Conservation (phyloP, 768 basidiomycete species). For the Serpula lacrymans region DNA sequence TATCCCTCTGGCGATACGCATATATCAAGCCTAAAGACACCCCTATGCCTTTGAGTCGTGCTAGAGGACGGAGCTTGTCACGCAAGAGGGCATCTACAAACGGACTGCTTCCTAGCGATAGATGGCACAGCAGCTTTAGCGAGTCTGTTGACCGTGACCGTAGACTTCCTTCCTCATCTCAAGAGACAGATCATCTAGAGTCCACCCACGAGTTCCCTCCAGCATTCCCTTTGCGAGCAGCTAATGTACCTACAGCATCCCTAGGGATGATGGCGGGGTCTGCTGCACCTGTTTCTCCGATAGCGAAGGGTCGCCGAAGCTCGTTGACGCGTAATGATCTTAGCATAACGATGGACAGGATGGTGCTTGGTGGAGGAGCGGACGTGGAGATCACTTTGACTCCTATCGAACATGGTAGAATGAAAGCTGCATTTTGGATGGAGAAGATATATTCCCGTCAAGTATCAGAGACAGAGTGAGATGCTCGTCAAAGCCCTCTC, state of each 20-base stretch:
- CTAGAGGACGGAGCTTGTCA: conserved; percentile 18
- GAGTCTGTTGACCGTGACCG: conserved; percentile 32
- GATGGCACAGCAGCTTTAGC: conserved; percentile 35
- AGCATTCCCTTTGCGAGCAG: conserved; percentile 25
- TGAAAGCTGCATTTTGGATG: conserved; percentile 75
- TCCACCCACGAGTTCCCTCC: conserved; percentile 30
- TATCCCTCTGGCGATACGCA: conserved; percentile 73
- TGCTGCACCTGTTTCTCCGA: conserved; percentile 42
- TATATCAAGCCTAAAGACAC: conserved; percentile 60
- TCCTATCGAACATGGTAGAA: conserved; percentile 56
- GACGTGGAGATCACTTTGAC: conserved; percentile 40
- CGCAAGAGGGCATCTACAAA: conserved; percentile 42
- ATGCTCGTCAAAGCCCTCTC: conserved; percentile 6
- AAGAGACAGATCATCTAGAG: conserved; percentile 34
- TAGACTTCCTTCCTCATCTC: conserved; percentile 38
- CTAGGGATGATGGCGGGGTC: conserved; percentile 50
- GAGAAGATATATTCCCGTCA: conserved; percentile 52
- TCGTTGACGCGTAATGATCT: conserved; percentile 53
- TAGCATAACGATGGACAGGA: conserved; percentile 61
- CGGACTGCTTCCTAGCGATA: conserved; percentile 25
- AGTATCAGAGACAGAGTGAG: conserved; percentile 52
- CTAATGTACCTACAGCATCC: conserved; percentile 50
- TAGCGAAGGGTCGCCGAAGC: conserved; percentile 23
- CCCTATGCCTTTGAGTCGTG: conserved; percentile 37
- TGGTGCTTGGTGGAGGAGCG: conserved; percentile 54